phyloP scores from a whole-genome alignment of 1,284 basidiomycete genomes.

The Ustilago trichophora region DNA sequence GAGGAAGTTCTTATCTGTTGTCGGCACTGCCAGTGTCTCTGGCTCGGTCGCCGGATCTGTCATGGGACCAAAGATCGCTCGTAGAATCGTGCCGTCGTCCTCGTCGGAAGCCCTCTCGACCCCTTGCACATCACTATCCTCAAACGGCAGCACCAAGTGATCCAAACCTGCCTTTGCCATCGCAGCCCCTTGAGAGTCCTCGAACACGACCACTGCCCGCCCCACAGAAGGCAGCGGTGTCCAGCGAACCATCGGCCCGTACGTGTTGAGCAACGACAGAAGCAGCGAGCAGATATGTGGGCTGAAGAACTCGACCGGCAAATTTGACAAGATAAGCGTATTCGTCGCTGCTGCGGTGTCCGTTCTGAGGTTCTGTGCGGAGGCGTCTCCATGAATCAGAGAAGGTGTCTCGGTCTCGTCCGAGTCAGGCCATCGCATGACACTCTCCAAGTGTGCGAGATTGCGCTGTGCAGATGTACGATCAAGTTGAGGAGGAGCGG shows the following conservation, averaged over 20 bases:
- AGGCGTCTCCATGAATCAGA: slow-evolving; percentile 1
- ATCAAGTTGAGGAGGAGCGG: slow-evolving; percentile 1
- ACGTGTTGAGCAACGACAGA: slow-evolving; percentile 55
- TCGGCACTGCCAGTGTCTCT: slow-evolving; percentile 69
- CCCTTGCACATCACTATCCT: slow-evolving; percentile 43
- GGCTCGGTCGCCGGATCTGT: slow-evolving; percentile 20
- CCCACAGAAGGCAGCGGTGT: slow-evolving; percentile 56
- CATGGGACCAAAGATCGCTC: slow-evolving; percentile 32
- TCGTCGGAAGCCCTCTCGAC: slow-evolving; percentile 22
- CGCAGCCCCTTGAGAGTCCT: slow-evolving; percentile 40
- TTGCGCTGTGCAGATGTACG: slow-evolving; percentile 31
- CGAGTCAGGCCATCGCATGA: slow-evolving; percentile 49
- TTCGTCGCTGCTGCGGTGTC: slow-evolving; percentile 32
- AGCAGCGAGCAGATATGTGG: slow-evolving; percentile 49
- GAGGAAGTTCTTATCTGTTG: slow-evolving; percentile 88
- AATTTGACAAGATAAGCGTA: slow-evolving; percentile 57
- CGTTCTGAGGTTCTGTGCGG: not conserved
- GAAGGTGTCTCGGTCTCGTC: slow-evolving; percentile 21
- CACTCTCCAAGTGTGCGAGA: slow-evolving; percentile 43
- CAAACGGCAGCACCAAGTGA: slow-evolving; percentile 49
- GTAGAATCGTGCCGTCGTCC: slow-evolving; percentile 31
- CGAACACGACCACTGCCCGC: slow-evolving; percentile 54
- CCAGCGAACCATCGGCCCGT: slow-evolving; percentile 59
- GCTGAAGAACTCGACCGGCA: slow-evolving; percentile 60
- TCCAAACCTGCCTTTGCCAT: slow-evolving; percentile 56